Evolutionary conservation across 2,329 filamentous ascomycete species (phyloP), one percentile per base, ranked within the genome.

Genomic region (Colletotrichum coccodes): DNA sequence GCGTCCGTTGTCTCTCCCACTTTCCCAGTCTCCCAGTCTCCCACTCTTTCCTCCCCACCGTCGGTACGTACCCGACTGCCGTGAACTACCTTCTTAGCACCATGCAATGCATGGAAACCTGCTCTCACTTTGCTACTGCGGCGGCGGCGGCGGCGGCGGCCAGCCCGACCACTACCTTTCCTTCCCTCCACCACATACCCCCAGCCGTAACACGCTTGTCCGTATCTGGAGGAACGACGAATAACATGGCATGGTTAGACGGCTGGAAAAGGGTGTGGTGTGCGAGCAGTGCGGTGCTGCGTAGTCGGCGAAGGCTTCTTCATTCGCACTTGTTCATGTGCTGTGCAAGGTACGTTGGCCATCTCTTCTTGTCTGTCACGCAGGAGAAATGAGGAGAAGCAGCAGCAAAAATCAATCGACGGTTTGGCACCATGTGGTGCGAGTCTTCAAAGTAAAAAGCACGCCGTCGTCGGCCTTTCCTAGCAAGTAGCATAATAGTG

Each of bases 61-160:
- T 12, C 30, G 38, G 63, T 62, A 66, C 63, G 63, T 66, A 63
- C 34, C 64, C 26, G 44, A 63, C 52, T 67, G 44, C 64, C 64
- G 50, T 53, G 60, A 54, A 53, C 46, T 11, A 63, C 49, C 60
- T 36, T 23, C 40, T 60, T 42, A 40, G 40, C 44, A 47, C 47
- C 54, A 58, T 61, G 44, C 44, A 46, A 40, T 68, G 64, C 52
- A 58, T 36, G 47, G 53, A 64, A 64, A 68, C 60, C 38, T 68
- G 60, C 64, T 59, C 64, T 28, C 59, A 67, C 59, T 38, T 26
- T 50, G 52, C 28, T 64, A 30, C 65, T 68, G 53, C 60, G 47
- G 53, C 30, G n/a, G 11, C 60, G 32, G 53, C 60, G 47, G 53
- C 30, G n/a, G 11, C 60, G 32, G 59, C 60, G 65, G 65, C 53